Evolutionary conservation across 2,329 filamentous ascomycete genomes (phyloP).

Genomic region (Aspergillus fischeri): DNA sequence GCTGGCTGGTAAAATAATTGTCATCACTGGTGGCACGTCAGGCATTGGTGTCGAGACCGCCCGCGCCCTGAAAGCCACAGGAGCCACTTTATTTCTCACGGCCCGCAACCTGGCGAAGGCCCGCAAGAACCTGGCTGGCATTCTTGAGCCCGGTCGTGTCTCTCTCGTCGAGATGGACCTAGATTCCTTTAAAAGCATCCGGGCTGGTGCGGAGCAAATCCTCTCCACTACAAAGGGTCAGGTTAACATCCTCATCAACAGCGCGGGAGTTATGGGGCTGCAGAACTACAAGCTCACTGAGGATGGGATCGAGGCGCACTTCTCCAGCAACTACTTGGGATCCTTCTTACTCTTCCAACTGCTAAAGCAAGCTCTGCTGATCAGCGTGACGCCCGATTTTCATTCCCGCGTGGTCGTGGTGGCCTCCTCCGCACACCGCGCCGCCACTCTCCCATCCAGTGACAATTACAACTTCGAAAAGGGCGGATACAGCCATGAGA

Average conservation of each 20-base stretch:
- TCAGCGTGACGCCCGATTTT: slow-evolving; percentile 30
- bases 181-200: slow-evolving; percentile 1
- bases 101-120: slow-evolving; percentile 34
- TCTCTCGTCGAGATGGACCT: slow-evolving; percentile 14
- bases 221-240: slow-evolving; percentile 3
- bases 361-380: slow-evolving; percentile 32
- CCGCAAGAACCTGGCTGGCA: slow-evolving; percentile 19
- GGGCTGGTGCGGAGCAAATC: slow-evolving; percentile 4
- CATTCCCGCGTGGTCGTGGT: slow-evolving; percentile 47
- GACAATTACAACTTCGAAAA: slow-evolving; percentile 41
- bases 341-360: slow-evolving; percentile 53
- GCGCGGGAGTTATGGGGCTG: slow-evolving; percentile 43
- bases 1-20: slow-evolving; percentile 9
- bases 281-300: slow-evolving; percentile 33
- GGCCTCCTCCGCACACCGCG: slow-evolving; percentile 43
- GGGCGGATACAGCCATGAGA: slow-evolving; percentile 29
- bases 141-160: slow-evolving; percentile 12
- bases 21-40: slow-evolving; percentile 20
- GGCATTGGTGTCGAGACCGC: slow-evolving; percentile 45
- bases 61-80: slow-evolving; percentile 36
- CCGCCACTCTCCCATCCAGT: slow-evolving; percentile 20
- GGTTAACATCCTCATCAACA: slow-evolving; percentile 35
- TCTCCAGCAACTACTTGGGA: slow-evolving; percentile 50
- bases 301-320: slow-evolving; percentile 44
- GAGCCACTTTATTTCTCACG: slow-evolving; percentile 33